Evolutionary conservation across 768 basidiomycete species (phyloP).

Genomic region (Leccinum disarticulatum): DNA sequence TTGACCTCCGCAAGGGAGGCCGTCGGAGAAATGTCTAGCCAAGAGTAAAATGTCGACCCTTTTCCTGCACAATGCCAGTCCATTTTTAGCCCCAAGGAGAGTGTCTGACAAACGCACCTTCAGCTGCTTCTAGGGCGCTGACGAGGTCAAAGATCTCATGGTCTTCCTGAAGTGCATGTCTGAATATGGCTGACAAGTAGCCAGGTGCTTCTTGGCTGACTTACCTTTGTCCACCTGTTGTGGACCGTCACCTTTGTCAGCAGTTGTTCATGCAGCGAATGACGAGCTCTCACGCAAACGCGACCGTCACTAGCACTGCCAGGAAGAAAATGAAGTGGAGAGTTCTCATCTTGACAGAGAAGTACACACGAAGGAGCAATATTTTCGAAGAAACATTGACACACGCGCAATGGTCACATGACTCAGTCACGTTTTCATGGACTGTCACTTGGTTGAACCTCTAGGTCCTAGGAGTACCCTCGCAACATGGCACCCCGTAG

Average conservation of each 20-base stretch:
- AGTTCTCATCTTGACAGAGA: conserved; percentile 44
- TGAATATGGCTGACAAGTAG: conserved; percentile 10
- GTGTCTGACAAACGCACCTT: conserved; percentile 49
- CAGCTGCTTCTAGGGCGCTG: conserved; percentile 70
- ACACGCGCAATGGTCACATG: conserved; percentile 14
- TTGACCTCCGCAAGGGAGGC: conserved; percentile 77
- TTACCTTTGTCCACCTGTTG: conserved; percentile 70
- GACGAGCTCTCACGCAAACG: conserved; percentile 54
- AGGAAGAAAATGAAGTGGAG: conserved; percentile 47
- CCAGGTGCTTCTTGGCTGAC: conserved; percentile 5
- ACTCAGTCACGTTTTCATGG: neutral
- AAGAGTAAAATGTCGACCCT: conserved; percentile 95
- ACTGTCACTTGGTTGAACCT: neutral
- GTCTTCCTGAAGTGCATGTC: conserved; percentile 61
- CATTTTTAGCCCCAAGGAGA: conserved; percentile 4
- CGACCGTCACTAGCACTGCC: conserved; percentile 51
- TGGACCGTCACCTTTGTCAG: conserved; percentile 4
- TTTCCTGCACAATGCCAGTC: conserved; percentile 50
- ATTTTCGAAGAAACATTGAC: neutral
- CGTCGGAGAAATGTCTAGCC: conserved; percentile 75
- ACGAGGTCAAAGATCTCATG: conserved; percentile 97
- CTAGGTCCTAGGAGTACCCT: neutral
- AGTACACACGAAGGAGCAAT: neutral
- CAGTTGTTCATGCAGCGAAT: neutral
- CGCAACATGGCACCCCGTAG: conserved; percentile 54